These are phyloP conservation scores for Gorgonomyces haynaldii DNA, from an alignment of 192 early-diverging fungal species.

Conservation along the genomic window DNA sequence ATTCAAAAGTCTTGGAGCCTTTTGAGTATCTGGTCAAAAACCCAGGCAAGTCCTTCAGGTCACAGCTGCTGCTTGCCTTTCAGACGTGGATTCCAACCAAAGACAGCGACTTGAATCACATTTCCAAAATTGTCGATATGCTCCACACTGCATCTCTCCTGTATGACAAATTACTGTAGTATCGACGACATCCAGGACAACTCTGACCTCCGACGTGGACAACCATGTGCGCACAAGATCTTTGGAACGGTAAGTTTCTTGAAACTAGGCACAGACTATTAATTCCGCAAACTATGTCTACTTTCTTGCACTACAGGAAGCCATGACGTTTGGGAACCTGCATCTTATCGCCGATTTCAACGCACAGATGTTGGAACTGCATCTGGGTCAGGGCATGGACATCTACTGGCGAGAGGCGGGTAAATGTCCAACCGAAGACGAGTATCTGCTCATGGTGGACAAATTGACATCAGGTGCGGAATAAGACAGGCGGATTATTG, in stretches of 20 bases:
- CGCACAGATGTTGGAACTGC: slow-evolving; percentile 81
- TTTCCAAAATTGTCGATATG: slow-evolving; percentile 80
- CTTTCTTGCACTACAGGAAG: slow-evolving; percentile 78
- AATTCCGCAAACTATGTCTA: slow-evolving; percentile 98
- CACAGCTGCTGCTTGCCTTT: slow-evolving; percentile 85
- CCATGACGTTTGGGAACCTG: slow-evolving; percentile 52
- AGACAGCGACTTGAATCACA: slow-evolving; percentile 47
- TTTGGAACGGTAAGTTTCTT: slow-evolving; percentile 54
- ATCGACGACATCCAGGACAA: slow-evolving; percentile 97
- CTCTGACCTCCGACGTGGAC: slow-evolving; percentile 77
- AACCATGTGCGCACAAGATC: slow-evolving; percentile 81
- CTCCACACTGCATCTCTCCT: slow-evolving; percentile 88
- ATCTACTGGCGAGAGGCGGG: slow-evolving; percentile 87
- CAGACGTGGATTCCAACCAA: slow-evolving; percentile 78
- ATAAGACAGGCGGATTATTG: slow-evolving; percentile 91
- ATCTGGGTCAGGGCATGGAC: slow-evolving; percentile 96
- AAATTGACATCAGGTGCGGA: slow-evolving; percentile 26
- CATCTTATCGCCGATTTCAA: slow-evolving; percentile 74
- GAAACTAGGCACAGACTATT: slow-evolving; percentile 57
- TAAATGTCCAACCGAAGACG: slow-evolving; percentile 81
- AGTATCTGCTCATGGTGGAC: slow-evolving; percentile 95
- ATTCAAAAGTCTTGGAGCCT: slow-evolving; percentile 65
- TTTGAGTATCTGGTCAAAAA: slow-evolving; percentile 74
- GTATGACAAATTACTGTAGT: slow-evolving; percentile 43
- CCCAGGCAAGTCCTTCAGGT: slow-evolving; percentile 89